Evolutionary conservation across 2,329 filamentous ascomycete species (phyloP), one percentile per base, ranked within the genome.

Genomic region (Penicillium polonicum): DNA sequence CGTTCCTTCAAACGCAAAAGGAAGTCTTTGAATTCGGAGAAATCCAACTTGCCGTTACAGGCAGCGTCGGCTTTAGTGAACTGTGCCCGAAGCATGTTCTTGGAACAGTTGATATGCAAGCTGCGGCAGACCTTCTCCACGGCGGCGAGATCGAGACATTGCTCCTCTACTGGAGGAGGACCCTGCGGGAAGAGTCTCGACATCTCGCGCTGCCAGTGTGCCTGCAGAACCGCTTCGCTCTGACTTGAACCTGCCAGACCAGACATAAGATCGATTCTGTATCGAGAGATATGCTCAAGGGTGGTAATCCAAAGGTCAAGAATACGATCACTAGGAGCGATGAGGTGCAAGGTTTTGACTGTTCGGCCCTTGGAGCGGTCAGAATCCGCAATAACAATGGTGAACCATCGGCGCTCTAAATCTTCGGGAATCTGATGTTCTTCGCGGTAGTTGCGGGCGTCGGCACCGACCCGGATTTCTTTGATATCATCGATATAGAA

Each of bases 401-500:
- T 95, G 70, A 97, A 93, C 84, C 92, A 96, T 15, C 86, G 85
- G 8, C 82, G 77, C 67, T 92, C 88, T 39, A 86, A 83, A 6
- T 84, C 79, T 51, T 88, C 83, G 0, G 87, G 78, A 23, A 94
- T 79, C 39, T 86, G 85, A 70, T 89, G 90, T 73, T 97, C 92
- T 67, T 93, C 87, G 42, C 91, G 88, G 72, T 96, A 96, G 71
- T 96, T 93, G 57, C 90, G 86, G 19, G 93, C 91, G 71, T 97
- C 91, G 13, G 84, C 84, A 19, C 91, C 92, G 35, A 88, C 86
- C 61, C 92, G 87, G 48, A 97, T 92, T 70, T 96, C 92, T 69
- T 90, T 89, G 68, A 99, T 93, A 72, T 97, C 92, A 69, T 99
- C 94, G 61, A 99, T 90, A 73, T 96, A 95, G 63, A 99, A 89